Evolutionary conservation across 1,284 basidiomycete genomes (phyloP), one percentile per base, ranked within the genome.

Genomic region (Pseudozyma hubeiensis): DNA sequence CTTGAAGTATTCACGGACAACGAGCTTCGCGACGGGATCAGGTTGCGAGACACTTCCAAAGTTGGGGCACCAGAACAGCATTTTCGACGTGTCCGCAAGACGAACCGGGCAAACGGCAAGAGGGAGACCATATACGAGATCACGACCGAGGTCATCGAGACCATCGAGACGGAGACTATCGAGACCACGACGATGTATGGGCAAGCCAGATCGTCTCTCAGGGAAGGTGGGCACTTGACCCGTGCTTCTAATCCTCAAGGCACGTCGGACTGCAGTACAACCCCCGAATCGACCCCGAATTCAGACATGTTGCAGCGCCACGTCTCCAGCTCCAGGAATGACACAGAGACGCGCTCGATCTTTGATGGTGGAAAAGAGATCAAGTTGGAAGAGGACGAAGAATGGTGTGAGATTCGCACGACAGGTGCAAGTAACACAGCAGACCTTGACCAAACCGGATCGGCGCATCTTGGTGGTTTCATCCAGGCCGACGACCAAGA

Each of bases 91-190:
- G 56, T 67, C 24, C 57, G 60, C 37, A 70, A 80, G 45, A 57
- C 72, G 30, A 70, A 75, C 30, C 60, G 56, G 24, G 71, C 71
- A 50, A 68, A 77, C 9, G 67, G 76, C 13, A 70, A 74, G 17
- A 41, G 70, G 13, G 81, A 84, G 16, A 83, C 81, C 24, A 72
- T 82, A 24, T 85, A 84, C 61, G 86, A 87, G 77, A 85, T 87
- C 60, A 85, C 82, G 5, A 86, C 86, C 33, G 85, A 86, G 69
- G 72, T 85, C 30, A 77, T 77, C 9, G 85, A 86, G 66, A 84
- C 79, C 6, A 55, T 77, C 29, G 77, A 81, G 56, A 71, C 81
- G 24, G 24, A 24, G 24, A 24, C 24, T 4, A 55, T 77, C 29
- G 77, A 81, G 56, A 71, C 81, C 8, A 61, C 76, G 9, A 81